phyloP scores from a whole-genome alignment of 2,329 filamentous ascomycete genomes.

The Botrytis aclada region DNA sequence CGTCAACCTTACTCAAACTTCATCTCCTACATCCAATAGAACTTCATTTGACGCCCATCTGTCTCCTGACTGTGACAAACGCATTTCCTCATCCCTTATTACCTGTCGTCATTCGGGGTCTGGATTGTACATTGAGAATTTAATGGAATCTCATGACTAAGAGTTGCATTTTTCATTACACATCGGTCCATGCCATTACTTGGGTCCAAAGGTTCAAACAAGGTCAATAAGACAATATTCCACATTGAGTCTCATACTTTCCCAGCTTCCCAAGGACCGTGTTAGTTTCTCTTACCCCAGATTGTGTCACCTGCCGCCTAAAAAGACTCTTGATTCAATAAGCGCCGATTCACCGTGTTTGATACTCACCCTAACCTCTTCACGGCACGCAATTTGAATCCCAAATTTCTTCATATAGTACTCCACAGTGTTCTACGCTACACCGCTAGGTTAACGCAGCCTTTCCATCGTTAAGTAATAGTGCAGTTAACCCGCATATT shows the following conservation, averaged over 20 bases:
- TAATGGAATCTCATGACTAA: conserved; percentile 33
- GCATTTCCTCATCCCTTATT: background rate
- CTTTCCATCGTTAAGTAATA: conserved; percentile 7
- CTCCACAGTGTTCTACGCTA: background rate
- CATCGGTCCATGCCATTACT: conserved; percentile 19
- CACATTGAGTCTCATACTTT: conserved; percentile 6
- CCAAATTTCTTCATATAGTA: conserved; percentile 5
- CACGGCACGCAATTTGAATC: conserved; percentile 21
- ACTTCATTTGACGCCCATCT: background rate
- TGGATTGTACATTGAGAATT: conserved; percentile 9
- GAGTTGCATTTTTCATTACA: conserved; percentile 32
- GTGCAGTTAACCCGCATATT: conserved; percentile 22
- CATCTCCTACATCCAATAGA: conserved; percentile 7
- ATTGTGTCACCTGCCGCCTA: conserved; percentile 30
- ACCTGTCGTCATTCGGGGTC: conserved; percentile 9
- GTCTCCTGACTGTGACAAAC: conserved; percentile 26
- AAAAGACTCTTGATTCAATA: conserved; percentile 5
- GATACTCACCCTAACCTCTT: conserved; percentile 5
- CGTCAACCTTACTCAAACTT: background rate
- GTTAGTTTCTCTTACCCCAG: conserved; percentile 27
- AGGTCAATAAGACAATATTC: background rate
- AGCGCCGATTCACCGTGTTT: conserved; percentile 13
- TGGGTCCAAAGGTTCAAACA: background rate
- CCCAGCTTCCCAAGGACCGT: conserved; percentile 15
- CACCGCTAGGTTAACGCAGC: conserved; percentile 16